Base-by-base conservation (phyloP, 1,284 basidiomycete genomes). In the Testicularia cyperi region DNA sequence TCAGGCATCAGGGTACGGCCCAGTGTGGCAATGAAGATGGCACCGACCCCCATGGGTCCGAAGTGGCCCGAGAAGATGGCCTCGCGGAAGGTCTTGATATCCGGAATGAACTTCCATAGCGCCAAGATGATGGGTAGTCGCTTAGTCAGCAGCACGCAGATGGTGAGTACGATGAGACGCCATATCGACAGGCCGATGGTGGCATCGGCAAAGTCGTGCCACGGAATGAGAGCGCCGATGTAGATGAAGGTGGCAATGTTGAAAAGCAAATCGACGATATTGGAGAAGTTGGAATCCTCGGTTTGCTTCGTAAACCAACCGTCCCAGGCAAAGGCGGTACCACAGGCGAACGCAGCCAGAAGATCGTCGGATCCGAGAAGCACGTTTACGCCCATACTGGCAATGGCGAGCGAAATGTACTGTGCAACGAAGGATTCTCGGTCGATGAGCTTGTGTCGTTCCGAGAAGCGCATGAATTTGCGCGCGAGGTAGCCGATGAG, bases 241-340 rank as follows among this genome's bases (percentile, higher is more conserved):
- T 76, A 77, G 51, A 77, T 67, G 42, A 77, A 77, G 32, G 68
- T 68, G 28, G 69, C 73, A 31, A 63, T 57, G 55, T 76, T 75
- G 57, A 73, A 78, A 46, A 92, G 80, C 60, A 91, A 78, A 77
- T 95, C 92, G 74, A 98, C 90, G 68, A 98, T 94, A 78, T 88
- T 92, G 65, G 88, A 90, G 80, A 98, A 98, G 65, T 92, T 87
- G 23, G 73, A 75, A 45, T 72, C 69, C 44, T 95, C 92, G 2
- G 92, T 98, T 67, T 95, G 92, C 65, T 86, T 85, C 81, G 96
- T 96, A 81, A 95, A 96, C 56, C 92, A 72, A 20, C 70, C 79
- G 66, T 98, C 94, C 94, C 94, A 98, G 0, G 92, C 95, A 74
- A 97, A 99, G 1, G 92, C 91, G 4, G 88, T 87, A 18, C 95